Percentiles rank a stretch among this genome's conserved stretches.
Evolutionary conservation across 108 stramenopile species (phyloP).

Genomic region (Conticribra weissflogii): DNA sequence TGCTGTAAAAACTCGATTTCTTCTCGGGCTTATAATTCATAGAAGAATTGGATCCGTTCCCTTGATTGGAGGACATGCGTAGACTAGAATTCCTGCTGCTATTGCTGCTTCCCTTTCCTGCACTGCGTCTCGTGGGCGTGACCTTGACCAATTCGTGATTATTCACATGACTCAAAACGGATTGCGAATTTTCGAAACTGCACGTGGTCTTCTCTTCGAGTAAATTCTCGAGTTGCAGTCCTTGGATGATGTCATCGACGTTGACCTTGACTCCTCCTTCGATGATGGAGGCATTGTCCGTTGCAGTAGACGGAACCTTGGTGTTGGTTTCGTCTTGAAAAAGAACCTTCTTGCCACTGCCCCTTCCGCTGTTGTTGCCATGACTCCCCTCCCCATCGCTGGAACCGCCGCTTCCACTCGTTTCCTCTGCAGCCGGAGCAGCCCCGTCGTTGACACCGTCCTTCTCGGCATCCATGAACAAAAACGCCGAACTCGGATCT

Average conservation of each 20-base stretch:
- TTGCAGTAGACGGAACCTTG: background rate
- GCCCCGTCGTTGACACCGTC: no score
- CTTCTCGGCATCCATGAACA: background rate
- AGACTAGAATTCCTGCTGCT: no score
- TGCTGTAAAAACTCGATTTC: no score
- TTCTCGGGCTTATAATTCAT: no score
- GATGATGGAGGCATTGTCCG: no score
- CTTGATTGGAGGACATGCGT: no score
- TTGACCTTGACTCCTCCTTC: background rate
- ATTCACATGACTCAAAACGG: background rate
- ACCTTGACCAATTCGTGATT: background rate
- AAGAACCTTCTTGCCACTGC: background rate
- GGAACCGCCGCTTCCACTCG: background rate
- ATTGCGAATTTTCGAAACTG: background rate
- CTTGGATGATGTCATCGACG: background rate
- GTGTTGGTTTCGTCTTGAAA: background rate
- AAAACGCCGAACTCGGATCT: background rate
- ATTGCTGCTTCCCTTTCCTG: no score
- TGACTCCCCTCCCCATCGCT: no score
- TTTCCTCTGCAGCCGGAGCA: background rate
- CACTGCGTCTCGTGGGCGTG: no score
- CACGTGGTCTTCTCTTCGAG: background rate
- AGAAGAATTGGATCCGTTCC: no score
- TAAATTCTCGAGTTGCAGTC: background rate
- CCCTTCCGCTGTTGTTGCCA: background rate